Base-by-base conservation (phyloP, 345 rosid genomes). In the Garcia nutans region DNA sequence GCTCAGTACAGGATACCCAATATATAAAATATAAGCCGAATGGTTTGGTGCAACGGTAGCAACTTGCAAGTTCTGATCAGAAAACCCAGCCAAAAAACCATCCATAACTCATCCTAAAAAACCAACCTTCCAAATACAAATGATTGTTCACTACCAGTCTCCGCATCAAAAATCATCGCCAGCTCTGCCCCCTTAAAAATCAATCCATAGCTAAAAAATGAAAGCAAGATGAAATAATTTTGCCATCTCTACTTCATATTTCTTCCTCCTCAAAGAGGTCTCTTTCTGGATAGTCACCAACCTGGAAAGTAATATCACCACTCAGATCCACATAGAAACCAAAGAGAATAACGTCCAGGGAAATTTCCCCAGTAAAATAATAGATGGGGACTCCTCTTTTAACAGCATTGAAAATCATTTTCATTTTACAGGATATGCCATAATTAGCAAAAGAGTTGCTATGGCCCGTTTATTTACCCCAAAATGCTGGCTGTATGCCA, bases 221-320 rank as follows among this genome's bases (percentile, higher is more conserved):
- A 26, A 68, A 52, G 22, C 44, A 26, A 23, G 49, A 66, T 19
- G 19, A 0, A 16, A 24, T 8, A 2, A 33, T 50, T 22, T 28
- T 41, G 17, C 0, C 28, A 59, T 44, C 56, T 24, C 23, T 23
- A 12, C 22, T 16, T 85, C 84, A 90, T 81, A 91, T 90, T 83
- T 93, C 98, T 54, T 91, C 94, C 26, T 93, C 97, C 78, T 91
- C 91, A 8, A 93, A 92, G 41, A 84, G 89, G 79, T 94, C 97
- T 77, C 90, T 84, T 81, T 92, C 97, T n/a, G 95, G 97, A 77
- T 87, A 87, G 76, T 92, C 91, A 73, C 98, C 98, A 68, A 92
- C 95, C 98, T 92, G 87, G 55, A 80, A 74, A 84, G 58, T 52
- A 44, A 44, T 28, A 37, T 19, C 31, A 33, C 50, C 20, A 54